phyloP scores from a whole-genome alignment of 768 basidiomycete genomes.

The Trametes maxima region DNA sequence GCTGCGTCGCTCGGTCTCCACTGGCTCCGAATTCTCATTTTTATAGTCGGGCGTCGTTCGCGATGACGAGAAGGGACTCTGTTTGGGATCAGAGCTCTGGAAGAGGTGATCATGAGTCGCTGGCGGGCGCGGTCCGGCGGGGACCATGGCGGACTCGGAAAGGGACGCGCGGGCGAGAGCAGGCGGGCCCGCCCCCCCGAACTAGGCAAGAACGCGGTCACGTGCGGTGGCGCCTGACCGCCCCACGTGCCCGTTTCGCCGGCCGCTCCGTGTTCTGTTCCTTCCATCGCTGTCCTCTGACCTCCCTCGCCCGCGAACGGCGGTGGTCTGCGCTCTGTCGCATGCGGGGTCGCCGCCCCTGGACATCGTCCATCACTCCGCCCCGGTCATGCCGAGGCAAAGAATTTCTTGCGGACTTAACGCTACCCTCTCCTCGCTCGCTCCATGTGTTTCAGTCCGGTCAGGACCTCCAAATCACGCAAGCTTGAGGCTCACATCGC shows the following conservation, averaged over 20 bases:
- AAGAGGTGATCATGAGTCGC: neutral
- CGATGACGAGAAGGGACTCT: neutral
- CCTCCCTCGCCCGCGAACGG: neutral
- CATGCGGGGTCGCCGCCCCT: neutral
- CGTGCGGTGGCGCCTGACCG: constrained; percentile 16
- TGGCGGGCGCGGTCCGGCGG: constrained; percentile 8
- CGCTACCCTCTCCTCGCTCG: neutral
- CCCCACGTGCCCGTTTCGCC: neutral
- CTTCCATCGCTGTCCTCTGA: constrained; percentile 8
- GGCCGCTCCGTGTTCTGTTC: neutral
- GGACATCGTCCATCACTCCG: neutral
- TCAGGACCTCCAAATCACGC: neutral
- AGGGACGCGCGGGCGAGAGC: neutral
- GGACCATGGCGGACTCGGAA: constrained; percentile 3
- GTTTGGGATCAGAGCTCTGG: neutral
- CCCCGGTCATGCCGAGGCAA: neutral
- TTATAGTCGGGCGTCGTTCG: neutral
- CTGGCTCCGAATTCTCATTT: neutral
- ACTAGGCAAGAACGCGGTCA: constrained; percentile 7
- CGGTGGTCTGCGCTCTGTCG: neutral
- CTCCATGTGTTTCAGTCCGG: neutral
- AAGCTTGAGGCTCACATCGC: neutral
- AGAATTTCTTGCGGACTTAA: neutral
- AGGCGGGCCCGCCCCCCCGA: neutral
- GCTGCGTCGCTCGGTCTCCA: neutral